phyloP scores from a whole-genome alignment of 2,329 filamentous ascomycete genomes.

The Lachnellula suecica region DNA sequence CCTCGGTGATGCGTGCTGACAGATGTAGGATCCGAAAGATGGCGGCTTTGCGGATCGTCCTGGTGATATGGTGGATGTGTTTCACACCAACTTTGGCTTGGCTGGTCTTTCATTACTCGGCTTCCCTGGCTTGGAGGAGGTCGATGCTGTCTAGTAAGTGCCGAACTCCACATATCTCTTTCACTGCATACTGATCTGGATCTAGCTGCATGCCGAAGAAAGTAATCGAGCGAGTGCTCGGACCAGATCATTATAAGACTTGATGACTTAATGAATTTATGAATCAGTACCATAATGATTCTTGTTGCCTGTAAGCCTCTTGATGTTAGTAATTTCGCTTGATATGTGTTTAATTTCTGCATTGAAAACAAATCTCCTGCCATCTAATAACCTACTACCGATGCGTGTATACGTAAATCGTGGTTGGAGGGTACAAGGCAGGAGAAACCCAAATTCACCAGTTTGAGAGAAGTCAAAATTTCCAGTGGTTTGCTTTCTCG shows the following conservation, averaged over 20 bases:
- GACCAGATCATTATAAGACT: constrained; percentile 30
- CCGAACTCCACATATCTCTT: neutral
- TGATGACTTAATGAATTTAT: constrained; percentile 1
- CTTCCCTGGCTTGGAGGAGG: constrained; percentile 71
- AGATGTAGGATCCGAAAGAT: constrained; percentile 77
- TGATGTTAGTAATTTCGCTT: neutral
- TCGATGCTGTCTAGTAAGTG: constrained; percentile 82
- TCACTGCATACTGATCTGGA: constrained; percentile 15
- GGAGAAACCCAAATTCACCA: constrained; percentile 56
- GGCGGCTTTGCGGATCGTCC: constrained; percentile 90
- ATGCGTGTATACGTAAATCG: constrained; percentile 34
- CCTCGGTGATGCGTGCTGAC: constrained; percentile 35
- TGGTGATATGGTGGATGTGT: constrained; percentile 94
- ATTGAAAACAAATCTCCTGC: constrained; percentile 48
- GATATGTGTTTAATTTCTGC: neutral
- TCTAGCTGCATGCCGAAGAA: constrained; percentile 69
- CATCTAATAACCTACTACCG: constrained; percentile 68
- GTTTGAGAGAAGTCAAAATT: constrained; percentile 36
- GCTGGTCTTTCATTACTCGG: constrained; percentile 83
- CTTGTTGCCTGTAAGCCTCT: neutral
- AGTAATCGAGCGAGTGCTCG: constrained; percentile 59
- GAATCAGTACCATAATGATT: neutral
- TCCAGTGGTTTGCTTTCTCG: constrained; percentile 21
- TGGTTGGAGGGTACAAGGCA: constrained; percentile 68
- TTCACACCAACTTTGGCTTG: constrained; percentile 88